Percentiles rank a stretch among this genome's conserved stretches.
Conservation (phyloP, 2,329 filamentous ascomycete species). For the Oidium heveae region DNA sequence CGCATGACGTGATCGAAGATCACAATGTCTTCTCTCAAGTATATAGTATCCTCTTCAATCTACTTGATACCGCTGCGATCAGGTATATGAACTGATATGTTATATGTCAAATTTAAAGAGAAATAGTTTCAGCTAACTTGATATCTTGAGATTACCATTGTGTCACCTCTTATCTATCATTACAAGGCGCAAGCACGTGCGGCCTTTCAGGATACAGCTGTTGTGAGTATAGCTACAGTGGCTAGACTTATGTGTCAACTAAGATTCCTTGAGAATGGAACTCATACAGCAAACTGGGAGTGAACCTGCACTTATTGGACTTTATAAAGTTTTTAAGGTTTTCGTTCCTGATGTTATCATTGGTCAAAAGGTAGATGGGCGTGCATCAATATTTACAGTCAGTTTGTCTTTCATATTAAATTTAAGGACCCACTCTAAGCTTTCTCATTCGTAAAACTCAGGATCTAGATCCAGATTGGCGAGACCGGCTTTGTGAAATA, state of each 20-base stretch:
- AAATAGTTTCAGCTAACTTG: slow-evolving; percentile 1
- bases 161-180: slow-evolving; percentile 60
- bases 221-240: slow-evolving; percentile 23
- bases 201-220: slow-evolving; percentile 58
- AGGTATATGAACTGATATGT: slow-evolving; percentile 20
- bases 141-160: slow-evolving; percentile 17
- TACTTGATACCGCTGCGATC: slow-evolving; percentile 57
- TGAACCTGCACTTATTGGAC: slow-evolving; percentile 47
- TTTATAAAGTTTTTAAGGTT: slow-evolving; percentile 67
- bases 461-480: slow-evolving; percentile 58
- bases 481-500: slow-evolving; percentile 37
- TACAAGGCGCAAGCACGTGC: slow-evolving; percentile 60
- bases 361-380: slow-evolving; percentile 35
- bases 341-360: slow-evolving; percentile 79
- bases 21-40: slow-evolving; percentile 36
- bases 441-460: slow-evolving; percentile 6
- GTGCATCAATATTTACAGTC: slow-evolving; percentile 36
- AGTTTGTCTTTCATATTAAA: not conserved
- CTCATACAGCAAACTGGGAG: slow-evolving; percentile 37
- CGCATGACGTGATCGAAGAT: slow-evolving; percentile 45
- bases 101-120: not conserved
- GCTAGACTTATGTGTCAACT: not conserved
- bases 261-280: slow-evolving; percentile 21
- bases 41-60: slow-evolving; percentile 55
- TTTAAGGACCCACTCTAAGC: not conserved